Evolutionary conservation across 2,329 filamentous ascomycete species (phyloP), one percentile per base, ranked within the genome.

Genomic region (Pyrenochaeta sp.): DNA sequence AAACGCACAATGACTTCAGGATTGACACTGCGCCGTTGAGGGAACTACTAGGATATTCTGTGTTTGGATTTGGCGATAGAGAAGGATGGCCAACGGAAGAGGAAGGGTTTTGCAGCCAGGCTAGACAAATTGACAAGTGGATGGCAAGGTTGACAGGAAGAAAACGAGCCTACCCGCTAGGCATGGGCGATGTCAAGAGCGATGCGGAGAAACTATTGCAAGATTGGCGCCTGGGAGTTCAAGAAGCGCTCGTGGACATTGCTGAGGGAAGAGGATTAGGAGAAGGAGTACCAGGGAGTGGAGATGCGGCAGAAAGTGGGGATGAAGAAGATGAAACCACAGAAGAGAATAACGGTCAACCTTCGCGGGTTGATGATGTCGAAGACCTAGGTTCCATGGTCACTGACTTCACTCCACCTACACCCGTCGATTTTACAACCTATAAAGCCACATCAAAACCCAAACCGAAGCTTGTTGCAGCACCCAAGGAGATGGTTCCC

Each of bases 1-100:
- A 99, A 69, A 97, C 92, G 0, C 93, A 97, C 67, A 85, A 97
- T 73, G 94, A 99, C 71, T 97, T 97, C 77, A 85, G 93, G 44
- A 95, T 99, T 55, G 92, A 97, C 61, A 96, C 91, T 0, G 87
- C 89, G 0, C 88, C 94, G 1, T 73, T 99, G 32, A 85, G 87
- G 0, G 75, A 79, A 1, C 72, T 97, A 11, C 76, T 92, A 2
- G 93, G 93, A 7, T 97, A 96, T 66, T 90, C 90, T 0, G 91
- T 97, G 0, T 97, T 97, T 74, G 94, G 94, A 0, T 88, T 96
- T 63, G 93, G 93, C 13, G 93, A 97, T 68, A 85, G 82, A 51
- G 89, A 96, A 67, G 90, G 89, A 44, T 99, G 94, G 93, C 90
- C 91, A 1, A 90, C 87, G 0, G 91, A 96, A 72, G 83, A 87